Conservation (phyloP, 306 rosid species). For the Hylodesmum podocarpum region DNA sequence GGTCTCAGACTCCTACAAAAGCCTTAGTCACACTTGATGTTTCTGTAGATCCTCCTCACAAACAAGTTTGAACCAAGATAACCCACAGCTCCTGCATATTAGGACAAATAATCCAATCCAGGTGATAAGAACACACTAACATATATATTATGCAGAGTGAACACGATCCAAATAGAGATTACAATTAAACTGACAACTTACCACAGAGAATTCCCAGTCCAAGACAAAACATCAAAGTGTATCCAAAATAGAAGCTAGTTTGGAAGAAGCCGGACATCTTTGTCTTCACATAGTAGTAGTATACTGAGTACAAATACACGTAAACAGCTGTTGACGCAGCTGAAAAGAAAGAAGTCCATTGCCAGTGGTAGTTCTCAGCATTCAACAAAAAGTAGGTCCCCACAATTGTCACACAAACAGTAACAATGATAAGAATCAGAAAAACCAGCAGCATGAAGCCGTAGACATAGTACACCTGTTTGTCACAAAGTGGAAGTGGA, state of each 20-base stretch:
- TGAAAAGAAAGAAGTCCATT: conserved; percentile 99
- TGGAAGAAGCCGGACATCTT: conserved; percentile 99
- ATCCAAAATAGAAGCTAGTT: conserved; percentile 98
- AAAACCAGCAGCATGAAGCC: conserved; percentile 99
- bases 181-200: conserved; percentile 45
- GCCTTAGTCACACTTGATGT: conserved; percentile 94
- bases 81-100: conserved; percentile 90
- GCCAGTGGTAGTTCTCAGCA: conserved; percentile 99
- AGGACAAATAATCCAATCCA: conserved; percentile 11
- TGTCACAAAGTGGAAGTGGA: conserved; percentile 35
- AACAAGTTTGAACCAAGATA: conserved; percentile 93
- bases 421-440: conserved; percentile 84
- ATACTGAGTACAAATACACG: conserved; percentile 88
- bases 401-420: conserved; percentile 97
- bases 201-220: conserved; percentile 98
- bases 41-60: conserved; percentile 98
- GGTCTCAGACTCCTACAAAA: conserved; percentile 35
- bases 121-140: background rate
- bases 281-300: conserved; percentile 96
- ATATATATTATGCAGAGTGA: background rate
- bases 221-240: conserved; percentile 97
- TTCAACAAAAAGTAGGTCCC: conserved; percentile 96
- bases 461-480: conserved; percentile 98
- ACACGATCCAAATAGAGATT: background rate
- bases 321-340: conserved; percentile 98